A percentile compares a stretch with the other conserved stretches of the same genome.
Evolutionary conservation across 2,329 filamentous ascomycete species (phyloP).

Genomic region (Cercospora sojina): DNA sequence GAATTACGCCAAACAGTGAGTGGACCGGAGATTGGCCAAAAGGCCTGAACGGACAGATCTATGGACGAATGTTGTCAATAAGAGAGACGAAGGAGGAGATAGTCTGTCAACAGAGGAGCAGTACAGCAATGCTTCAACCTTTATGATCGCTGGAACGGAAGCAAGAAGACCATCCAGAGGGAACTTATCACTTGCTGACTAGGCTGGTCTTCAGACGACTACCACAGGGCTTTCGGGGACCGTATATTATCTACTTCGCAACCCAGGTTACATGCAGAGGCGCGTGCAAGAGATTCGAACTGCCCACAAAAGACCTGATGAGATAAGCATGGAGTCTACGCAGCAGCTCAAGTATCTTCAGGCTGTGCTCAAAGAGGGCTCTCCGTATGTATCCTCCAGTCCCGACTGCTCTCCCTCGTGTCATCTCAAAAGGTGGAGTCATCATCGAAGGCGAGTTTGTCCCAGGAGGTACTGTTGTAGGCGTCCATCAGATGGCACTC

Average conservation of each 20-base stretch:
- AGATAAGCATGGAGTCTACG: conserved; percentile 38
- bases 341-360: conserved; percentile 40
- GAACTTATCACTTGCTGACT: background rate
- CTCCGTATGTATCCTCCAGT: conserved; percentile 42
- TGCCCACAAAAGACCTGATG: conserved; percentile 34
- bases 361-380: conserved; percentile 40
- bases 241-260: conserved; percentile 37
- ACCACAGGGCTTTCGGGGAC: conserved; percentile 38
- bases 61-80: conserved; percentile 30
- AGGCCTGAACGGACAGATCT: conserved; percentile 29
- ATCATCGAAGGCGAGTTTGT: conserved; percentile 25
- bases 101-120: conserved; percentile 34
- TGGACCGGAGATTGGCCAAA: conserved; percentile 31
- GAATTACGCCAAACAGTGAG: conserved; percentile 25
- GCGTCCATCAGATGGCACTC: conserved; percentile 15
- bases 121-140: conserved; percentile 33
- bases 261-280: conserved; percentile 33
- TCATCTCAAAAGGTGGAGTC: conserved; percentile 23
- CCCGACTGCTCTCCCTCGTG: conserved; percentile 26
- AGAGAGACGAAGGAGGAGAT: conserved; percentile 1
- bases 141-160: conserved; percentile 42
- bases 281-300: conserved; percentile 40
- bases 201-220: conserved; percentile 31
- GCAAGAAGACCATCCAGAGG: background rate
- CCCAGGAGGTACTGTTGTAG: conserved; percentile 21